Percentiles rank a stretch among this genome's conserved stretches.
Evolutionary conservation across 2,329 filamentous ascomycete genomes (phyloP).

Genomic region (Alternaria infectoria): DNA sequence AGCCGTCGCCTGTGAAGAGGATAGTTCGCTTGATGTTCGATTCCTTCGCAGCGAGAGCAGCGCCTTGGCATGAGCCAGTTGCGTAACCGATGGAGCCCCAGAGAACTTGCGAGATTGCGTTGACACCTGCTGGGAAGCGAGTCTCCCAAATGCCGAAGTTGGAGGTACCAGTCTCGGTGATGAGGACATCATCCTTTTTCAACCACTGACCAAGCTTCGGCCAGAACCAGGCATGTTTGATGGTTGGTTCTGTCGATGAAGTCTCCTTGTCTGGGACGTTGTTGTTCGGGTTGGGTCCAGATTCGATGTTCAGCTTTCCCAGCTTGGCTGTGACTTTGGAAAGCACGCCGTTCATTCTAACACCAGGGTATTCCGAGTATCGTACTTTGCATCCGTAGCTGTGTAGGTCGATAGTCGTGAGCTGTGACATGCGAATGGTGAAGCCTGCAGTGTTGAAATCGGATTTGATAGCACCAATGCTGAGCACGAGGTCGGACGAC

Average conservation of each 20-base stretch:
- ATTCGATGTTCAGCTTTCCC: constrained; percentile 62
- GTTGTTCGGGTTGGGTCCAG: constrained; percentile 61
- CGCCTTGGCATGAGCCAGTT: constrained; percentile 68
- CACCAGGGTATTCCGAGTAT: constrained; percentile 78
- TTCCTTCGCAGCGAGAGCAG: constrained; percentile 77
- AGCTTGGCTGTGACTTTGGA: constrained; percentile 69
- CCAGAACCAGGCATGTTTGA: constrained; percentile 80
- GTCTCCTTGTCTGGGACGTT: constrained; percentile 50
- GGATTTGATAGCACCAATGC: constrained; percentile 72
- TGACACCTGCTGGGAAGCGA: constrained; percentile 77
- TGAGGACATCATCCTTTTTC: constrained; percentile 73
- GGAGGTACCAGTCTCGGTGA: constrained; percentile 86
- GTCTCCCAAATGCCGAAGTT: constrained; percentile 91
- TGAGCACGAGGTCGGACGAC: constrained; percentile 72
- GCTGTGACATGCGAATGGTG: constrained; percentile 76
- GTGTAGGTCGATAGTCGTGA: constrained; percentile 83
- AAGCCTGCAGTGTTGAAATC: constrained; percentile 87
- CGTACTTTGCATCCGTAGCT: constrained; percentile 74
- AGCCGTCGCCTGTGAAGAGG: constrained; percentile 88
- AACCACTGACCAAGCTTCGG: constrained; percentile 76
- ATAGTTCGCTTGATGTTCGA: constrained; percentile 69
- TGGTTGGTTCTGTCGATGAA: constrained; percentile 49
- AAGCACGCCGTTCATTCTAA: constrained; percentile 80
- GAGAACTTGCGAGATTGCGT: constrained; percentile 78
- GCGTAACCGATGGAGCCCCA: constrained; percentile 73